These are phyloP conservation scores for Psidium friedrichsthalianum DNA, from an alignment of 345 rosid species.

Conservation along the genomic window DNA sequence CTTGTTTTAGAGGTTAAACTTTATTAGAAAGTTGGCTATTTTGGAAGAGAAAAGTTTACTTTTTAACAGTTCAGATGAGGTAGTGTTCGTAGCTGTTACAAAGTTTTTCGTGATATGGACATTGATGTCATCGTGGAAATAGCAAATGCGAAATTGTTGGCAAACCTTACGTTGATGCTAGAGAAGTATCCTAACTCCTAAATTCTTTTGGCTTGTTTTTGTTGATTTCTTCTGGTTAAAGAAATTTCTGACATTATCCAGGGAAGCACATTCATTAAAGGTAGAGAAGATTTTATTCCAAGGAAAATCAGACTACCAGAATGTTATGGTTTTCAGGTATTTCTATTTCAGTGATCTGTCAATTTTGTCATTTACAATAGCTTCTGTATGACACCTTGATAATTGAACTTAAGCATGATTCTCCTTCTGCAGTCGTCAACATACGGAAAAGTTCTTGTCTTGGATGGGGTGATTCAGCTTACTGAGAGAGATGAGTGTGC, in stretches of 20 bases:
- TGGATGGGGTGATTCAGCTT: constrained; percentile 95
- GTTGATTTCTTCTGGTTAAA: background rate
- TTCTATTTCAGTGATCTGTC: background rate
- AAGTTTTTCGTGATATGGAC: background rate
- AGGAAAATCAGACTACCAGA: constrained; percentile 85
- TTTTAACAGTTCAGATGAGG: background rate
- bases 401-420: background rate
- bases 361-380: background rate
- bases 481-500: constrained; percentile 98
- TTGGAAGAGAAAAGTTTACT: background rate
- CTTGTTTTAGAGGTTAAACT: background rate
- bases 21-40: background rate
- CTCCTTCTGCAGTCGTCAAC: constrained; percentile 62
- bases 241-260: constrained; percentile 11
- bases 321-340: constrained; percentile 89
- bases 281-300: constrained; percentile 74
- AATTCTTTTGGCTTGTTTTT: background rate
- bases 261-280: constrained; percentile 97
- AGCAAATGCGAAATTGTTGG: background rate
- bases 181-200: background rate
- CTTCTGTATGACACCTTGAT: background rate
- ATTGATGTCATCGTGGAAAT: background rate
- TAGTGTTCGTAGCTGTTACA: background rate
- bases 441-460: constrained; percentile 84
- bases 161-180: background rate